phyloP scores from a whole-genome alignment of 2,329 filamentous ascomycete genomes.

The Gnomoniopsis smithogilvyi region DNA sequence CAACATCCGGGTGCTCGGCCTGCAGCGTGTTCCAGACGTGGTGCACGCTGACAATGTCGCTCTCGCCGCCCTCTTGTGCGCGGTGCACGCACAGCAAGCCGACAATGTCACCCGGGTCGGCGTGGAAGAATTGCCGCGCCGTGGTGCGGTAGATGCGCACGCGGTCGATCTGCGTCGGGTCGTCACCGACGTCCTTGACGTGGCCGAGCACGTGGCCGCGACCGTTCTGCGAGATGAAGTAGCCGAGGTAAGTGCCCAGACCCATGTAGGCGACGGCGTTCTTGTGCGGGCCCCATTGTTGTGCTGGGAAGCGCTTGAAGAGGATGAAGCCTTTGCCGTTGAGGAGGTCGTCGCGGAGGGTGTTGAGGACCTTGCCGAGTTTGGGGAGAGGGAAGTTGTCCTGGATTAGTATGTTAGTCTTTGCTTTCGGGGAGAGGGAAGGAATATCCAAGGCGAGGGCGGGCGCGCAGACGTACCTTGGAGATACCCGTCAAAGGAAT shows the following conservation, averaged over 20 bases:
- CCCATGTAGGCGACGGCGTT: slow-evolving; percentile 90
- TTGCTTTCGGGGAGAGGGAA: neutral
- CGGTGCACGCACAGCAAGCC: slow-evolving; percentile 78
- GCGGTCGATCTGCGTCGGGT: slow-evolving; percentile 75
- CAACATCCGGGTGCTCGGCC: slow-evolving; percentile 71
- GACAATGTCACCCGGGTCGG: slow-evolving; percentile 79
- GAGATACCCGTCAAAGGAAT: slow-evolving; percentile 68
- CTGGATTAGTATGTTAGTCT: slow-evolving; percentile 20
- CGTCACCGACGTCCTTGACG: slow-evolving; percentile 84
- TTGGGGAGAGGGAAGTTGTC: slow-evolving; percentile 42
- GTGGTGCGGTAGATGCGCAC: slow-evolving; percentile 90
- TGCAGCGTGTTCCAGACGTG: slow-evolving; percentile 80
- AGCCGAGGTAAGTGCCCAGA: slow-evolving; percentile 78
- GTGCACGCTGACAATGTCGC: slow-evolving; percentile 75
- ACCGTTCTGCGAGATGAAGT: slow-evolving; percentile 84
- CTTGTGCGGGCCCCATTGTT: slow-evolving; percentile 74
- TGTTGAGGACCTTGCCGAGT: slow-evolving; percentile 32
- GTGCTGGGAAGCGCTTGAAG: slow-evolving; percentile 80
- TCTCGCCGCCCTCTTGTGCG: slow-evolving; percentile 78
- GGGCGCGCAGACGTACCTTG: slow-evolving; percentile 18
- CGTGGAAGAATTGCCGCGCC: slow-evolving; percentile 81
- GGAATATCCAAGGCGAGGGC: neutral
- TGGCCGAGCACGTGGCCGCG: slow-evolving; percentile 83
- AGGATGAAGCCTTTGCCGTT: slow-evolving; percentile 88
- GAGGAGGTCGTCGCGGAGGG: slow-evolving; percentile 45